Evolutionary conservation across 148 eudicot genomes (phyloP).

Genomic region (Rhododendron molle): DNA sequence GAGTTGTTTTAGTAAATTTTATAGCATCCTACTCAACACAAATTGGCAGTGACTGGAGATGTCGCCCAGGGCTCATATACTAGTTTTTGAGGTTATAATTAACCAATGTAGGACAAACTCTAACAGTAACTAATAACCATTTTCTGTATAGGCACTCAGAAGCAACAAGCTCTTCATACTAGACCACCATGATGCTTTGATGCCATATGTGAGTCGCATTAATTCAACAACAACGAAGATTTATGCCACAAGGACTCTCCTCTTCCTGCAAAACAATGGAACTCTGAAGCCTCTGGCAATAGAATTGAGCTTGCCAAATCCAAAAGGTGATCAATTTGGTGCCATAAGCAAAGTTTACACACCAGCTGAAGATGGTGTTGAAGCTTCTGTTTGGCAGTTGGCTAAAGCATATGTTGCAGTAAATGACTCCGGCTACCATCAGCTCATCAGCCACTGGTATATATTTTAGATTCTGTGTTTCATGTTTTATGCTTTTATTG

Average conservation of each 20-base stretch:
- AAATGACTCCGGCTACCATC: conserved; percentile 30
- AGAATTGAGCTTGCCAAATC: conserved; percentile 21
- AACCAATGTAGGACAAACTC: not conserved
- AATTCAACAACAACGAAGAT: conserved; percentile 13
- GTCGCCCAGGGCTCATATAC: too few species aligned
- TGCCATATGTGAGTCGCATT: conserved; percentile 19
- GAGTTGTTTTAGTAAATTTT: not conserved
- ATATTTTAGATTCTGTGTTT: not conserved
- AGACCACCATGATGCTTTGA: conserved; percentile 18
- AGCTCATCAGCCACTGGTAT: conserved; percentile 36
- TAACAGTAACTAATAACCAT: not conserved
- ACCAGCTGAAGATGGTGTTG: conserved; percentile 20
- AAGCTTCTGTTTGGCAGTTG: conserved; percentile 31
- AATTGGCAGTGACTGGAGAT: not conserved
- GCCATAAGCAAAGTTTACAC: conserved; percentile 19
- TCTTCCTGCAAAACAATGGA: conserved; percentile 16
- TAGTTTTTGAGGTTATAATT: not conserved
- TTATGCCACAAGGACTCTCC: conserved; percentile 19
- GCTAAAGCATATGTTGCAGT: conserved; percentile 33
- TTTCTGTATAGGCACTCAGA: conserved; percentile 8
- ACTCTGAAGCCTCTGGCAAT: conserved; percentile 20
- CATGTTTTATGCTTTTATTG: not conserved
- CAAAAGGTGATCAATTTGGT: conserved; percentile 20
- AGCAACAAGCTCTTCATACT: conserved; percentile 13
- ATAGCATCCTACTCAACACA: not conserved